A percentile compares a stretch with the other conserved stretches of the same genome.
Conservation (phyloP, 2,329 filamentous ascomycete species). For the Pseudogymnoascus verrucosus region DNA sequence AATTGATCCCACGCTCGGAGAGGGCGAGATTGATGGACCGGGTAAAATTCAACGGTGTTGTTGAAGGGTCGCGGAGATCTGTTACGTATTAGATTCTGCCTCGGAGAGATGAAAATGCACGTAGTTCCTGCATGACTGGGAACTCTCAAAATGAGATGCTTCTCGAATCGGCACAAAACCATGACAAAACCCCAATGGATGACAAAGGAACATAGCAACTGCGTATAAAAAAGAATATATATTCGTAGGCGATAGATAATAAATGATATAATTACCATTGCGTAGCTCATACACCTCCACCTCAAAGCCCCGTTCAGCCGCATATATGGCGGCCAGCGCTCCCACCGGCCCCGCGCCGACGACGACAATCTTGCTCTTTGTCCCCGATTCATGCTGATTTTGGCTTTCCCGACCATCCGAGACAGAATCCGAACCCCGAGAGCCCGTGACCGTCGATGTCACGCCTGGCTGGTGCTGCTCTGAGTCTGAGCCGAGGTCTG, state of each 20-base stretch:
- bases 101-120: background rate
- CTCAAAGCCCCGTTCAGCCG: slow-evolving; percentile 75
- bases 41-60: slow-evolving; percentile 84
- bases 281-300: slow-evolving; percentile 93
- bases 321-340: slow-evolving; percentile 84
- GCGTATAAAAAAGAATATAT: background rate
- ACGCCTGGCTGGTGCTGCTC: background rate
- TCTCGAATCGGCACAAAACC: background rate
- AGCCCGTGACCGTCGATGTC: background rate
- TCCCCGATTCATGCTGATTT: background rate
- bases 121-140: too few relatives aligned
- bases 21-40: slow-evolving; percentile 97
- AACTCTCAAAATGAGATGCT: background rate
- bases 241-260: background rate
- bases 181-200: background rate
- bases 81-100: background rate
- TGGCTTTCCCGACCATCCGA: background rate
- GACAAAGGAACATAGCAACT: background rate
- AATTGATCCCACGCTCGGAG: slow-evolving; percentile 87
- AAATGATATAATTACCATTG: slow-evolving; percentile 52
- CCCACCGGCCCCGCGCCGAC: slow-evolving; percentile 93
- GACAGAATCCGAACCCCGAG: background rate
- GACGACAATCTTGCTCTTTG: slow-evolving; percentile 42
- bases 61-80: slow-evolving; percentile 83
- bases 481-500: background rate